These are phyloP conservation scores for Dictyostelium capitatum DNA, from an alignment of 78 protist species.

Conservation along the genomic window DNA sequence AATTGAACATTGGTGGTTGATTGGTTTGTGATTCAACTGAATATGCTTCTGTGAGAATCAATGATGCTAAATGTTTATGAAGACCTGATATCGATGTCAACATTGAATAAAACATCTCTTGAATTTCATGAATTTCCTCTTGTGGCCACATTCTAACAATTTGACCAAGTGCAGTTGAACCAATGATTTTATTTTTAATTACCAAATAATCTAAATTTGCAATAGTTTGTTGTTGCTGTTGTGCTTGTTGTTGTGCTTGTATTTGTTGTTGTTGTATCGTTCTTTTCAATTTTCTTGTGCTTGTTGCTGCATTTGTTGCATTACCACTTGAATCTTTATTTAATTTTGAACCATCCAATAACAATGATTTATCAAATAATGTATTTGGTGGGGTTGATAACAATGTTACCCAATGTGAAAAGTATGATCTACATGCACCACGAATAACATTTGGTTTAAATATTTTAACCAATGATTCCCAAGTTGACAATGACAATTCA, in stretches of 20 bases:
- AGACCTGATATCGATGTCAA: slow-evolving; percentile 13
- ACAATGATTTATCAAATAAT: slow-evolving; percentile 2
- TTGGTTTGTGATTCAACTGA: not conserved
- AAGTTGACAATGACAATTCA: slow-evolving; percentile 44
- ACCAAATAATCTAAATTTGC: slow-evolving; percentile 31
- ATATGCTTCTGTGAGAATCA: slow-evolving; percentile 28
- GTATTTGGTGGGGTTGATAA: slow-evolving; percentile 40
- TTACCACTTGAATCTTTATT: not conserved
- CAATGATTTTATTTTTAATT: slow-evolving; percentile 46
- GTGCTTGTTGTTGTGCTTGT: slow-evolving; percentile 22
- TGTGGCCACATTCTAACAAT: slow-evolving; percentile 55
- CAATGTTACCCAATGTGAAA: slow-evolving; percentile 56
- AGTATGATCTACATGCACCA: slow-evolving; percentile 20
- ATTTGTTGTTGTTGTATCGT: slow-evolving; percentile 4
- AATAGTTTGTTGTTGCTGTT: not conserved
- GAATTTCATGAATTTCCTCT: slow-evolving; percentile 1
- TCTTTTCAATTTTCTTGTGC: not conserved
- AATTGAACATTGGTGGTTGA: slow-evolving; percentile 10
- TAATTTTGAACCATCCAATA: slow-evolving; percentile 4
- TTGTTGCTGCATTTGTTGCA: not conserved
- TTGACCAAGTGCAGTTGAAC: slow-evolving; percentile 31
- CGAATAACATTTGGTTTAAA: slow-evolving; percentile 34
- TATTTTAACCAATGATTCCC: slow-evolving; percentile 27
- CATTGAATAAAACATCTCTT: slow-evolving; percentile 36
- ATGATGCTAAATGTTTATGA: slow-evolving; percentile 53